Percentiles rank a stretch among this genome's conserved stretches.
Evolutionary conservation across 2,329 filamentous ascomycete species (phyloP).

Genomic region (Emergomyces africanus): DNA sequence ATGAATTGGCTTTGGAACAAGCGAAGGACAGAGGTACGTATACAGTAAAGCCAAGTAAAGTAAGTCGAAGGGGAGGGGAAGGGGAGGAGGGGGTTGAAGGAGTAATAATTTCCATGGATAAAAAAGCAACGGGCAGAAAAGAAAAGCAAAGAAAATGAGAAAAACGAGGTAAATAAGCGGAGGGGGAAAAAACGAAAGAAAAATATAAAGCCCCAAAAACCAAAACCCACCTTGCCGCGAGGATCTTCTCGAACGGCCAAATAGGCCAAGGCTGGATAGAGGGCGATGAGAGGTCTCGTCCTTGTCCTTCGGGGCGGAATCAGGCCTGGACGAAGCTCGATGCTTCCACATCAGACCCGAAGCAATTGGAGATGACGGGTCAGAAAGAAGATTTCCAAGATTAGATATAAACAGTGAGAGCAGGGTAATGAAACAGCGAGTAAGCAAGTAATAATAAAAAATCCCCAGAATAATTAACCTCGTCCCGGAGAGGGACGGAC

Average conservation of each 20-base stretch:
- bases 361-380: neutral
- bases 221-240: slow-evolving; percentile 18
- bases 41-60: neutral
- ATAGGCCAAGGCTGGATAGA: slow-evolving; percentile 22
- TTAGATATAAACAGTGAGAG: neutral
- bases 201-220: neutral
- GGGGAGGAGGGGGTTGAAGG: neutral
- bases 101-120: neutral
- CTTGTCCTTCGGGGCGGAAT: slow-evolving; percentile 26
- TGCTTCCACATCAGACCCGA: slow-evolving; percentile 28
- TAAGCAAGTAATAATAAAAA: neutral
- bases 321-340: slow-evolving; percentile 27
- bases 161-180: neutral
- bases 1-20: neutral
- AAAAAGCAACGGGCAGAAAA: neutral
- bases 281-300: slow-evolving; percentile 21
- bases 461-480: neutral
- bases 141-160: neutral
- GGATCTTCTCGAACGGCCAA: slow-evolving; percentile 26
- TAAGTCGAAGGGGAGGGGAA: neutral
- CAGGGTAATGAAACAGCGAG: neutral
- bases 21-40: neutral
- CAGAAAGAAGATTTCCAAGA: neutral
- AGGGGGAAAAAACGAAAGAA: no score
- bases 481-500: neutral